phyloP scores from a whole-genome alignment of 208 protist genomes.

The Endotrypanum monterogeii region DNA sequence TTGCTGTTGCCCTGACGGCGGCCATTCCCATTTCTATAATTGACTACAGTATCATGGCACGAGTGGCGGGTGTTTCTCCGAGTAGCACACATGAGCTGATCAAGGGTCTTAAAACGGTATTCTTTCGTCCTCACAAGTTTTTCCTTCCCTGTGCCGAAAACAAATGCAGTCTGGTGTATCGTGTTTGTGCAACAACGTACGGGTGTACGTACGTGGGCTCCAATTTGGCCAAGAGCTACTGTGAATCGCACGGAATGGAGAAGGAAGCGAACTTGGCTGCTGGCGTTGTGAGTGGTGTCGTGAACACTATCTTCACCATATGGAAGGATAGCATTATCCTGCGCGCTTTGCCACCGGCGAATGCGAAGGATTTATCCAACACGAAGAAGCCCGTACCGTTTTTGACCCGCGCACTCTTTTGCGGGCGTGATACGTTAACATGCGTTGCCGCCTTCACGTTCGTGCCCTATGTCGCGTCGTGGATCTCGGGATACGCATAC shows the following conservation, averaged over 20 bases:
- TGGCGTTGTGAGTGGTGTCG: constrained; percentile 62
- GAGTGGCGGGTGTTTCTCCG: constrained; percentile 72
- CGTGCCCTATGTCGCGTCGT: constrained; percentile 72
- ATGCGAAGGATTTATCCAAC: constrained; percentile 34
- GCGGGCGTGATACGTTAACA: constrained; percentile 75
- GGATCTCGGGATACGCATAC: constrained; percentile 62
- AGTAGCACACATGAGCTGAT: constrained; percentile 73
- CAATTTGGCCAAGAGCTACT: constrained; percentile 84
- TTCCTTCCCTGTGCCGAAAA: constrained; percentile 87
- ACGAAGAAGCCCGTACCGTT: constrained; percentile 73
- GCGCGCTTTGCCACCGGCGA: constrained; percentile 57
- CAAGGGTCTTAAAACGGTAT: constrained; percentile 62
- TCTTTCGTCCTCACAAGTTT: constrained; percentile 81
- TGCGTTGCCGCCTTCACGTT: constrained; percentile 83
- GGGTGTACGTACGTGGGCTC: constrained; percentile 75
- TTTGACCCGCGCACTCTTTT: constrained; percentile 77
- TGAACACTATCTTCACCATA: constrained; percentile 79
- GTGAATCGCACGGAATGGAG: constrained; percentile 60
- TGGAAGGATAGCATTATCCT: constrained; percentile 89
- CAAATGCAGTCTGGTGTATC: constrained; percentile 76
- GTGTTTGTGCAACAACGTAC: constrained; percentile 69
- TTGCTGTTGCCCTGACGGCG: constrained; percentile 66
- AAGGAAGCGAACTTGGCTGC: constrained; percentile 63
- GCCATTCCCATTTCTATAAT: constrained; percentile 88
- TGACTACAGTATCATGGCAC: constrained; percentile 90